phyloP scores from a whole-genome alignment of 768 basidiomycete species.

The Podaxis sp. region DNA sequence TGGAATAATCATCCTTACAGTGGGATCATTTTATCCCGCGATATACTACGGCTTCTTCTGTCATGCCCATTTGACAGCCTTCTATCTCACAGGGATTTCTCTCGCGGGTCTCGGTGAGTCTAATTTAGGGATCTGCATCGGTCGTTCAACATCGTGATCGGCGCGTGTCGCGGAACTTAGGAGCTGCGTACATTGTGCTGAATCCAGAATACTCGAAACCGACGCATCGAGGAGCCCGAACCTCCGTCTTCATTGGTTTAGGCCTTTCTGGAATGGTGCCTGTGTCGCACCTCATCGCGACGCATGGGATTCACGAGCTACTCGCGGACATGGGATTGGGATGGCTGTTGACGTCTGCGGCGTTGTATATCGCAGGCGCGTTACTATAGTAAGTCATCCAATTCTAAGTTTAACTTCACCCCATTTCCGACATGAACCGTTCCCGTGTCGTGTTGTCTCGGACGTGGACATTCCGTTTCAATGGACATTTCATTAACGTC shows the following conservation, averaged over 20 bases:
- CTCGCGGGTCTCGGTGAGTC: conserved; percentile 55
- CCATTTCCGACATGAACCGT: conserved; percentile 4
- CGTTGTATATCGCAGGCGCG: conserved; percentile 75
- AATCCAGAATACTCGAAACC: conserved; percentile 75
- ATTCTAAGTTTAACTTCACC: conserved; percentile 1
- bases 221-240: conserved; percentile 71
- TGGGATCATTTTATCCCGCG: conserved; percentile 75
- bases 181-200: conserved; percentile 71
- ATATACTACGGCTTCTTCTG: conserved; percentile 81
- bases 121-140: conserved; percentile 19
- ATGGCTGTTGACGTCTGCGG: conserved; percentile 68
- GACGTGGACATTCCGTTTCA: conserved; percentile 16
- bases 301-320: conserved; percentile 53
- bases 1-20: conserved; percentile 74
- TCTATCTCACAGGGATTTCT: conserved; percentile 51
- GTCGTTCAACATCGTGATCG: conserved; percentile 14
- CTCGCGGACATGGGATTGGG: conserved; percentile 62
- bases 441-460: not conserved
- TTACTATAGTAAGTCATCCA: conserved; percentile 65
- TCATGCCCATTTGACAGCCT: conserved; percentile 43
- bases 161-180: conserved; percentile 30
- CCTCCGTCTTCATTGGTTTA: conserved; percentile 72
- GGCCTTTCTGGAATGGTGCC: conserved; percentile 71
- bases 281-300: conserved; percentile 54
- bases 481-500: conserved; percentile 15